Conservation (phyloP, 768 basidiomycete species). For the Pulveroboletus sp. region DNA sequence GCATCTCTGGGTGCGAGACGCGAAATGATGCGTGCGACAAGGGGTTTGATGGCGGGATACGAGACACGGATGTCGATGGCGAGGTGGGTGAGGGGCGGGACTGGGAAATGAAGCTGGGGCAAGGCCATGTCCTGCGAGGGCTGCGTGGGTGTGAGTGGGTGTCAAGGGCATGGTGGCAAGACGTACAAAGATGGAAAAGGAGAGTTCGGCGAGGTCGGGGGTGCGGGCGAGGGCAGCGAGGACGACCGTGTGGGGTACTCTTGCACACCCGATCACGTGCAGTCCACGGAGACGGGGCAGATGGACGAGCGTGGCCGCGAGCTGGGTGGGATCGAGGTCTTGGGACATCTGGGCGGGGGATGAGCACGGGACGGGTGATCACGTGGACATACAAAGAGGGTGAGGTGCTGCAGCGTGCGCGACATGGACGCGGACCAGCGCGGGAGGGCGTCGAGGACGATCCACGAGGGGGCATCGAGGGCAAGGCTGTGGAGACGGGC, state of each 20-base stretch:
- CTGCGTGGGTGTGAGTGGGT: slow-evolving; percentile 2
- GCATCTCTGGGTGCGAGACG: slow-evolving; percentile 31
- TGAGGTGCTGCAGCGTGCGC: slow-evolving; percentile 49
- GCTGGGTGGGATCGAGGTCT: slow-evolving; percentile 50
- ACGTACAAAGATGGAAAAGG: slow-evolving; percentile 58
- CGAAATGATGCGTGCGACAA: slow-evolving; percentile 17
- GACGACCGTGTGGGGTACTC: slow-evolving; percentile 50
- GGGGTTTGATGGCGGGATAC: slow-evolving; percentile 16
- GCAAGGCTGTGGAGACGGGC: slow-evolving; percentile 42
- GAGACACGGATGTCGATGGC: slow-evolving; percentile 48
- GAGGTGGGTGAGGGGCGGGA: slow-evolving; percentile 47
- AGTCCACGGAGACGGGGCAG: slow-evolving; percentile 56
- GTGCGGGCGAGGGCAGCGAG: slow-evolving; percentile 44
- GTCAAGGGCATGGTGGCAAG: neutral
- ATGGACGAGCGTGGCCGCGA: slow-evolving; percentile 45
- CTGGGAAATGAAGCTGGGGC: slow-evolving; percentile 17
- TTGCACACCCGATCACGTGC: slow-evolving; percentile 60
- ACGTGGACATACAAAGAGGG: slow-evolving; percentile 58
- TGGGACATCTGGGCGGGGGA: slow-evolving; percentile 45
- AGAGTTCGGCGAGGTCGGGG: slow-evolving; percentile 57
- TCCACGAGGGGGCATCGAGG: slow-evolving; percentile 63
- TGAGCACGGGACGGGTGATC: neutral
- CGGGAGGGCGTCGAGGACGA: slow-evolving; percentile 56
- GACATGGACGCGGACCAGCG: slow-evolving; percentile 48
- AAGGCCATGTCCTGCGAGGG: slow-evolving; percentile 10